These are phyloP conservation scores for Boletus albobrunnescens DNA, from an alignment of 1,284 basidiomycete species.

Conservation along the genomic window DNA sequence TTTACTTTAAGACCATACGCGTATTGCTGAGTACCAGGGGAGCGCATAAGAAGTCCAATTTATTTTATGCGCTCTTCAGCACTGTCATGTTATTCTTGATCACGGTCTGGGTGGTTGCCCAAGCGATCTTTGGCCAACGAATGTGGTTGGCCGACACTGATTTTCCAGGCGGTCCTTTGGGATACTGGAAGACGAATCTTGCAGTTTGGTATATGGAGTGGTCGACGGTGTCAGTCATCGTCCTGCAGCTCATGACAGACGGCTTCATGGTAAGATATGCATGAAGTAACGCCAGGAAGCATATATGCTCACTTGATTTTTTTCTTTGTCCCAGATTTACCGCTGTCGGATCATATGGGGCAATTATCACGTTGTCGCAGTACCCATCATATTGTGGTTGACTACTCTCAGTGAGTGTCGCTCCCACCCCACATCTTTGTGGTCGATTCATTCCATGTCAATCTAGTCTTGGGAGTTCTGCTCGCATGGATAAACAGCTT, in stretches of 20 bases:
- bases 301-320: neutral
- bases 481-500: neutral
- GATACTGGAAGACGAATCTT: slow-evolving; percentile 1
- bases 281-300: neutral
- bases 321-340: slow-evolving; percentile 1
- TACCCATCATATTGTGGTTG: slow-evolving; percentile 1
- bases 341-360: slow-evolving; percentile 3
- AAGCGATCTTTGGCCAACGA: slow-evolving; percentile 3
- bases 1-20: neutral
- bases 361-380: neutral
- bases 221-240: neutral
- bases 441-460: neutral
- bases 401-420: neutral
- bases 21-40: neutral
- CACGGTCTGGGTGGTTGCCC: neutral
- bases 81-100: neutral
- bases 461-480: slow-evolving; percentile 12
- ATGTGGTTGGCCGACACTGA: slow-evolving; percentile 12
- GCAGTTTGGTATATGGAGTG: slow-evolving; percentile 2
- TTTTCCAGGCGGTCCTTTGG: neutral
- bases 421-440: too few relatives aligned
- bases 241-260: slow-evolving; percentile 18
- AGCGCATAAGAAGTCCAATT: neutral
- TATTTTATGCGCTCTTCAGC: neutral
- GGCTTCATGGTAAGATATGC: slow-evolving; percentile 13